phyloP scores from a whole-genome alignment of 306 rosid genomes.

The Mimosa pudica region DNA sequence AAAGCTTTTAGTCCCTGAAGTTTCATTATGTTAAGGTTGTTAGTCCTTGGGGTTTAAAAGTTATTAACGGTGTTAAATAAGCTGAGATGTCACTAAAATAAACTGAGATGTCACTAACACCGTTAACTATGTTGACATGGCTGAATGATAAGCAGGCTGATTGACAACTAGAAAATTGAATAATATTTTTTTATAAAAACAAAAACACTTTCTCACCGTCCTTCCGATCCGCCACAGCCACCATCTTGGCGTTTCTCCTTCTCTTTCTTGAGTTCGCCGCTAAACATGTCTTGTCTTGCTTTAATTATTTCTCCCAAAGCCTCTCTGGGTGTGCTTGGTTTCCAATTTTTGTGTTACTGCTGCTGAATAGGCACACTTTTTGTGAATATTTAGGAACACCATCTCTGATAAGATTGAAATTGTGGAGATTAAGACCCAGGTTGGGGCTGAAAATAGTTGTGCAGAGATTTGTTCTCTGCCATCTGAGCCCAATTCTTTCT shows the following conservation, averaged over 20 bases:
- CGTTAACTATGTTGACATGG: too few relatives aligned
- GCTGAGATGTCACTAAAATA: too few relatives aligned
- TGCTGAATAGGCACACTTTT: too few relatives aligned
- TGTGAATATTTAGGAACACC: not conserved
- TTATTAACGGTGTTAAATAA: too few relatives aligned
- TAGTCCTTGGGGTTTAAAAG: too few relatives aligned
- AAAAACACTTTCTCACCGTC: too few relatives aligned
- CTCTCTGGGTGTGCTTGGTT: slow-evolving; percentile 9
- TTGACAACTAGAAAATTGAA: too few relatives aligned
- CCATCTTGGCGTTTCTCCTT: not conserved
- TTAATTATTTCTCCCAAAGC: slow-evolving; percentile 26
- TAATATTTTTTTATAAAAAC: too few relatives aligned
- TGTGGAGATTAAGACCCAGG: slow-evolving; percentile 34
- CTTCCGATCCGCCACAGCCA: not conserved
- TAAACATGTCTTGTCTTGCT: slow-evolving; percentile 16
- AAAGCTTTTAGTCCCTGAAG: too few relatives aligned
- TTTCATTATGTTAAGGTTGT: too few relatives aligned
- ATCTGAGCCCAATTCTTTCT: not conserved
- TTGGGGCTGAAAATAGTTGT: not conserved
- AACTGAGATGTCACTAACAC: too few relatives aligned
- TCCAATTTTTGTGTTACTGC: slow-evolving; percentile 11
- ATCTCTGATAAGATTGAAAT: slow-evolving; percentile 48
- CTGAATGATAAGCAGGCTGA: too few relatives aligned
- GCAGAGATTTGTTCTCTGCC: not conserved
- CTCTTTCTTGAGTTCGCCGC: not conserved